These are phyloP conservation scores for Elsinoe batatas DNA, from an alignment of 2,329 filamentous ascomycete species.

Conservation along the genomic window DNA sequence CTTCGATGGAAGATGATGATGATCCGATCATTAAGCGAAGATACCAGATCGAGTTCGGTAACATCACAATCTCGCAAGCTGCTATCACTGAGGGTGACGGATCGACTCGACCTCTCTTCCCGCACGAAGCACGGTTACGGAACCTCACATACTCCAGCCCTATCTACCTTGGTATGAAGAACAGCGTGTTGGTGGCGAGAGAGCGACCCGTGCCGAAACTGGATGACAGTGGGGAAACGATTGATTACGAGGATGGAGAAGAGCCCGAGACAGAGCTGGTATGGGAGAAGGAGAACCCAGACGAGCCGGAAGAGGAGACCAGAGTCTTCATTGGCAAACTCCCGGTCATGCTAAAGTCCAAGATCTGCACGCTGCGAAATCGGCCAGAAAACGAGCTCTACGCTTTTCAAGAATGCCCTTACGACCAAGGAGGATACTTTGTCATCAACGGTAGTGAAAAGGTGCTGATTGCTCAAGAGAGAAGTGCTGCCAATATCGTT, in stretches of 20 bases:
- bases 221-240: conserved; percentile 57
- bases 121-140: conserved; percentile 89
- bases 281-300: conserved; percentile 36
- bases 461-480: conserved; percentile 93
- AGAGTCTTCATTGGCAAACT: conserved; percentile 89
- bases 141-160: conserved; percentile 93
- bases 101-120: conserved; percentile 71
- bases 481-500: conserved; percentile 95
- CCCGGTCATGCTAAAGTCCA: conserved; percentile 96
- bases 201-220: conserved; percentile 58
- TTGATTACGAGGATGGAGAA: conserved; percentile 33
- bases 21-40: conserved; percentile 71
- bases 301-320: conserved; percentile 42
- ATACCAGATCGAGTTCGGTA: conserved; percentile 91
- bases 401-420: conserved; percentile 89
- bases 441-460: conserved; percentile 99
- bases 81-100: conserved; percentile 91
- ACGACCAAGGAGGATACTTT: conserved; percentile 97
- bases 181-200: conserved; percentile 72
- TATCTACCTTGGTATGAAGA: conserved; percentile 79
- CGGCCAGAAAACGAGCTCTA: conserved; percentile 80
- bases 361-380: conserved; percentile 81
- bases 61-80: conserved; percentile 77
- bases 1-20: conserved; percentile 59
- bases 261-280: conserved; percentile 36